Evolutionary conservation across 1,284 basidiomycete genomes (phyloP).

Genomic region (Cryptococcus sp.): DNA sequence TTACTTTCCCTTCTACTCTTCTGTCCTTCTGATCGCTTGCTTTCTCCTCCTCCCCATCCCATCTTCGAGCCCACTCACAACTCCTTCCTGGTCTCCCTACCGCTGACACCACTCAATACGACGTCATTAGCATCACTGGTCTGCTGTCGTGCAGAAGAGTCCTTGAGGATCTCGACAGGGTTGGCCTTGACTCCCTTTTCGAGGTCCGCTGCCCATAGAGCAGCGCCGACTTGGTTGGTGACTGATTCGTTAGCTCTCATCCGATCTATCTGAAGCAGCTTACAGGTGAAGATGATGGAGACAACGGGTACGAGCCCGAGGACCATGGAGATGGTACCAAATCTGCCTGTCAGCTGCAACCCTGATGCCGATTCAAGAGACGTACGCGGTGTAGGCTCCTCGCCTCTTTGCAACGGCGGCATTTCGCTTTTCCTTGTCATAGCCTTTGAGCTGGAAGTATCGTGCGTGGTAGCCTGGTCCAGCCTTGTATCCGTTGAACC

Average conservation of each 20-base stretch:
- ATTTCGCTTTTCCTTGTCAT: constrained; percentile 39
- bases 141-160: background rate
- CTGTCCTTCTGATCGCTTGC: background rate
- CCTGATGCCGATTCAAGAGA: constrained; percentile 20
- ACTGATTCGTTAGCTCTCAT: constrained; percentile 16
- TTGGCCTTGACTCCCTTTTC: constrained; percentile 18
- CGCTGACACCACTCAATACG: background rate
- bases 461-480: constrained; percentile 62
- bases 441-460: constrained; percentile 65
- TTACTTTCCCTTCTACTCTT: background rate
- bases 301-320: constrained; percentile 62
- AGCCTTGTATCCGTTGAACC: constrained; percentile 50
- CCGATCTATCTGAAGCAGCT: background rate
- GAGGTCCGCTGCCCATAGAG: constrained; percentile 62
- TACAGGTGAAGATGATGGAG: constrained; percentile 54
- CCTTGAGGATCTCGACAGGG: background rate
- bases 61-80: no score
- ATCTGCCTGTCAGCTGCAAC: constrained; percentile 46
- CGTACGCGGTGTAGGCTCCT: constrained; percentile 55
- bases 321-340: constrained; percentile 59
- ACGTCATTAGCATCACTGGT: background rate
- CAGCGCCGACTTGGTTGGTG: constrained; percentile 58
- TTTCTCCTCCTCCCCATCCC: no score
- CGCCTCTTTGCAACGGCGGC: constrained; percentile 51
- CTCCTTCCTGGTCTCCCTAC: background rate